A percentile compares a stretch with the other conserved stretches of the same genome.
Evolutionary conservation across 2,329 filamentous ascomycete genomes (phyloP).

Genomic region (Neofusicoccum parvum): DNA sequence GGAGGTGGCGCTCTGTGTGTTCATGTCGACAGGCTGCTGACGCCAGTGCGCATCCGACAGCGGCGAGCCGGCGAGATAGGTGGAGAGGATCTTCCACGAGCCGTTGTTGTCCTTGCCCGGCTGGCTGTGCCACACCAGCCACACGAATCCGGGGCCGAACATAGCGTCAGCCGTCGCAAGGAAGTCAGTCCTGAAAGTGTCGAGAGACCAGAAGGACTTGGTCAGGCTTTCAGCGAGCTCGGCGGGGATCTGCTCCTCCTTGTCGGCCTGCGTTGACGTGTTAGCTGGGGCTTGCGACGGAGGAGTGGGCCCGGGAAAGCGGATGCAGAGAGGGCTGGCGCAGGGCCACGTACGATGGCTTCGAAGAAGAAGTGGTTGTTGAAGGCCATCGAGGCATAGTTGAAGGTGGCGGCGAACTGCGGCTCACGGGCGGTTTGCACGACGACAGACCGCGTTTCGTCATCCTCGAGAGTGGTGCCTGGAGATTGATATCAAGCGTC

Average conservation of each 20-base stretch:
- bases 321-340: not conserved
- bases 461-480: constrained; percentile 68
- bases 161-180: constrained; percentile 79
- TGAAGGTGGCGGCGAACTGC: constrained; percentile 78
- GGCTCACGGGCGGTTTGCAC: constrained; percentile 79
- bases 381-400: constrained; percentile 93
- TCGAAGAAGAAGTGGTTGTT: constrained; percentile 89
- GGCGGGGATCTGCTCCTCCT: constrained; percentile 53
- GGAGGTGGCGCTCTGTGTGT: constrained; percentile 52
- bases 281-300: constrained; percentile 23
- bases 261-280: constrained; percentile 16
- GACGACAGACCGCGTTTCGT: constrained; percentile 67
- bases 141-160: constrained; percentile 97
- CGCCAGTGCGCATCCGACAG: constrained; percentile 85
- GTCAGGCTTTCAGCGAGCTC: constrained; percentile 63
- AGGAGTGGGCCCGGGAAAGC: constrained; percentile 19
- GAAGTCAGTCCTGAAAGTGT: constrained; percentile 80
- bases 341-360: constrained; percentile 43
- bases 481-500: constrained; percentile 18
- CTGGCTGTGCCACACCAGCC: constrained; percentile 68
- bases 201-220: constrained; percentile 76
- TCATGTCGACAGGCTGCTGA: constrained; percentile 69
- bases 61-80: constrained; percentile 89
- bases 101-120: constrained; percentile 47
- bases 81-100: constrained; percentile 72